A percentile compares a stretch with the other conserved stretches of the same genome.
Conservation (phyloP, 176 grass and related monocot genomes). For the Pharus latifolius region DNA sequence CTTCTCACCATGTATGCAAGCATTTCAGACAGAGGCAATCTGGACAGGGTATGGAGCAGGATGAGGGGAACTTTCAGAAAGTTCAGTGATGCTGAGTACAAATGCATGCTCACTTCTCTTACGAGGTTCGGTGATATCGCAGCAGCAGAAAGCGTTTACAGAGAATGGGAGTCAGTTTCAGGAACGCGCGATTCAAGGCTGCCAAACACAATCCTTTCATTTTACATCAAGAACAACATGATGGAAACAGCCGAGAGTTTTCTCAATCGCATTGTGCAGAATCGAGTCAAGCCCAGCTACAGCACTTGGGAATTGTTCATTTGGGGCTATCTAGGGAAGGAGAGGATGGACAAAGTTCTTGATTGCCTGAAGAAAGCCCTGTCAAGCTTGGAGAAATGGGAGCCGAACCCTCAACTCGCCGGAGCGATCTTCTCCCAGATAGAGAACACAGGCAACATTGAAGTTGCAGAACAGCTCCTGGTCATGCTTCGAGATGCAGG, state of each 20-base stretch:
- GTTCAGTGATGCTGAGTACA: constrained; percentile 60
- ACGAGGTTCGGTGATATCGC: constrained; percentile 49
- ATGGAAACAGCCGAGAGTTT: constrained; percentile 45
- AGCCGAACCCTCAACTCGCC: constrained; percentile 45
- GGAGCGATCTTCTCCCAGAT: constrained; percentile 27
- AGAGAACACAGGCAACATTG: constrained; percentile 42
- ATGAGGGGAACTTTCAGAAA: constrained; percentile 56
- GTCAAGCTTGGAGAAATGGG: constrained; percentile 62
- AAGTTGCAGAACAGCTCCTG: constrained; percentile 55
- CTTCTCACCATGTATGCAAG: constrained; percentile 60
- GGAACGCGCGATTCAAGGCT: constrained; percentile 55
- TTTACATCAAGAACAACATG: constrained; percentile 64
- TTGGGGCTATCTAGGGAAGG: constrained; percentile 40
- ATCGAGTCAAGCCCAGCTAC: constrained; percentile 56
- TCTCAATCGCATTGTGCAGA: constrained; percentile 14
- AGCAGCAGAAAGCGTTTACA: constrained; percentile 38
- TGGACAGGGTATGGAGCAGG: constrained; percentile 57
- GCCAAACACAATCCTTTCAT: constrained; percentile 55
- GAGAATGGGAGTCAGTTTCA: constrained; percentile 44
- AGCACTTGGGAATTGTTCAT: constrained; percentile 68
- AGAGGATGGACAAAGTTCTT: constrained; percentile 39
- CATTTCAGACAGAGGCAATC: constrained; percentile 54
- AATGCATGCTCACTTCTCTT: constrained; percentile 70
- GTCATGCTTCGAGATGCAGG: constrained; percentile 44
- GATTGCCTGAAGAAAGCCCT: constrained; percentile 56